Conservation (phyloP, 306 rosid species). For the Cicer pinnatifidum region DNA sequence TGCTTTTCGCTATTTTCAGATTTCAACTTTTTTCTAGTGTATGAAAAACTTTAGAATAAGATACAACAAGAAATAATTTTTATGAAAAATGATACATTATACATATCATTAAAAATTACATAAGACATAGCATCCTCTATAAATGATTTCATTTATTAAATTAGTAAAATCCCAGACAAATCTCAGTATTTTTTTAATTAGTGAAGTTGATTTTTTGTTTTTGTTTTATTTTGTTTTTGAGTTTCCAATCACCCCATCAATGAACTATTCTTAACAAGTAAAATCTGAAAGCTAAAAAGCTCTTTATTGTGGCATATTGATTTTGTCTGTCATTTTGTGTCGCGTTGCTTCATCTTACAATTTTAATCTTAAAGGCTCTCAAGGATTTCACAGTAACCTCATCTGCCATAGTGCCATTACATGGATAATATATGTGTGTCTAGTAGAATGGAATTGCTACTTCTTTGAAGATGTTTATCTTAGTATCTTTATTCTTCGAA, state of each 20-base stretch:
- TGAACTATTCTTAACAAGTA: conserved; percentile 15
- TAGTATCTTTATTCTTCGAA: conserved; percentile 33
- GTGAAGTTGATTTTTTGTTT: not conserved
- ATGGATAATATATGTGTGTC: conserved; percentile 20
- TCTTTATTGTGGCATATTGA: conserved; percentile 12
- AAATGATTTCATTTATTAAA: conserved; percentile 6
- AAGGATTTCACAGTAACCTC: conserved; percentile 35
- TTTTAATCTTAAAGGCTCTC: not conserved
- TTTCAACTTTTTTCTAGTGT: conserved; percentile 26
- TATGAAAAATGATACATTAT: not conserved
- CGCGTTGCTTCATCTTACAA: not conserved
- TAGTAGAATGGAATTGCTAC: conserved; percentile 33
- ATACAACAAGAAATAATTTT: conserved; percentile 4
- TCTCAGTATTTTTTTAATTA: not conserved
- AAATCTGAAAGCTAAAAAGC: conserved; percentile 21
- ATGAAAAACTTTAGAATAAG: not conserved
- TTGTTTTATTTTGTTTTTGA: not conserved
- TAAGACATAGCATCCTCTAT: not conserved
- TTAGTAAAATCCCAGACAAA: not conserved
- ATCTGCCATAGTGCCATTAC: not conserved
- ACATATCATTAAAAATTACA: conserved; percentile 6
- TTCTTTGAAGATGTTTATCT: conserved; percentile 36
- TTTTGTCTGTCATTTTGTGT: conserved; percentile 1
- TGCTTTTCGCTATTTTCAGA: conserved; percentile 27
- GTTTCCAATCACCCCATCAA: not conserved